Evolutionary conservation across 345 rosid species (phyloP).

Genomic region (Camelina sativa): DNA sequence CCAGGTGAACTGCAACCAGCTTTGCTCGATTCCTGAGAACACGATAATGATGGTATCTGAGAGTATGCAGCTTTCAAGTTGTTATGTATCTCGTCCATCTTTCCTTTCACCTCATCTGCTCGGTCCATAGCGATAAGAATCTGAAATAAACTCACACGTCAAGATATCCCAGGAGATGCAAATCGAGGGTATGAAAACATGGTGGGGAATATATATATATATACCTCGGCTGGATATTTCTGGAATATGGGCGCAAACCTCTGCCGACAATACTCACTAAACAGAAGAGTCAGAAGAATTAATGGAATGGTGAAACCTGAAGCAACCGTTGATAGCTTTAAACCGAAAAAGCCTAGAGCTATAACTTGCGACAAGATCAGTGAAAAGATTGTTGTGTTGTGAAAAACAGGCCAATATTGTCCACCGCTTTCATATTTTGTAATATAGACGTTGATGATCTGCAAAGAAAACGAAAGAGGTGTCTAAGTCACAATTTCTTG

Average conservation of each 20-base stretch:
- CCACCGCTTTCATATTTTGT: constrained; percentile 83
- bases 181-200: not conserved
- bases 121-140: constrained; percentile 83
- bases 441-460: constrained; percentile 82
- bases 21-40: constrained; percentile 40
- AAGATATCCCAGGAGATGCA: constrained; percentile 27
- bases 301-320: constrained; percentile 80
- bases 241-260: constrained; percentile 69
- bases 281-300: constrained; percentile 69
- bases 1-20: constrained; percentile 27
- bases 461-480: constrained; percentile 29
- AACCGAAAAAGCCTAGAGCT: constrained; percentile 84
- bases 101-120: constrained; percentile 66
- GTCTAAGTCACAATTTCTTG: constrained; percentile 3
- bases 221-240: constrained; percentile 74
- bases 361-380: constrained; percentile 80
- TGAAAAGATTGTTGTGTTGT: constrained; percentile 87
- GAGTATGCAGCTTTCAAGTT: constrained; percentile 67
- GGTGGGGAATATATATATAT: not conserved
- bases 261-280: constrained; percentile 81
- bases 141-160: constrained; percentile 48
- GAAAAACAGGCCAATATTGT: constrained; percentile 81
- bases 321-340: constrained; percentile 71
- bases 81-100: constrained; percentile 54
- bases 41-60: constrained; percentile 51